A percentile compares a stretch with the other conserved stretches of the same genome.
phyloP scores from a whole-genome alignment of 768 basidiomycete species.

The Phylloporus sp. region DNA sequence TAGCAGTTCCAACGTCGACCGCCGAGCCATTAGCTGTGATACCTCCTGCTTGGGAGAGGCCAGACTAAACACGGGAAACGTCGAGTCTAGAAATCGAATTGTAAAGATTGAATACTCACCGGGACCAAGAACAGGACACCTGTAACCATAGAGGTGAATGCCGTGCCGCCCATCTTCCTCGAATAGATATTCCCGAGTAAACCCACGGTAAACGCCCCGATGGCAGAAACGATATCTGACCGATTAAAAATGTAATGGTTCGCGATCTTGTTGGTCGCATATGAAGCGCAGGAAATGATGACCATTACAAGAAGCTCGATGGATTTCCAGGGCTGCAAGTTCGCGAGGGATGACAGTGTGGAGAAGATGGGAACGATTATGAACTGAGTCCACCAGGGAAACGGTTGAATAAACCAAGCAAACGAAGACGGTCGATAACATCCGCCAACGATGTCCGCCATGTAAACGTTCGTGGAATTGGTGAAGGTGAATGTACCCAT shows the following conservation, averaged over 20 bases:
- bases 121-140: conserved; percentile 85
- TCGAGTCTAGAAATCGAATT: background rate
- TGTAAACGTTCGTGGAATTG: conserved; percentile 42
- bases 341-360: conserved; percentile 63
- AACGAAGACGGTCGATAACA: conserved; percentile 65
- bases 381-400: conserved; percentile 74
- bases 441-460: conserved; percentile 51
- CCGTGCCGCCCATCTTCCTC: conserved; percentile 76
- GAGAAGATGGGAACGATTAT: conserved; percentile 75
- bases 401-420: conserved; percentile 77
- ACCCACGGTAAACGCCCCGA: conserved; percentile 80
- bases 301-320: conserved; percentile 79
- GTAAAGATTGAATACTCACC: conserved; percentile 40
- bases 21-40: conserved; percentile 76
- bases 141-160: conserved; percentile 88
- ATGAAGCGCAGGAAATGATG: conserved; percentile 73
- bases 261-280: conserved; percentile 74
- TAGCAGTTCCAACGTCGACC: conserved; percentile 81
- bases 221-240: conserved; percentile 78
- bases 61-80: conserved; percentile 46
- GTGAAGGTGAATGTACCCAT: conserved; percentile 65
- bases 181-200: conserved; percentile 78
- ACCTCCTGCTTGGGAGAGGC: conserved; percentile 81
- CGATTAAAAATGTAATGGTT: conserved; percentile 83
- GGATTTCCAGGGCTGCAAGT: conserved; percentile 70